Evolutionary conservation across 176 grass and related monocot genomes (phyloP), one percentile per base, ranked within the genome.

Genomic region (Pontederia paniculata): DNA sequence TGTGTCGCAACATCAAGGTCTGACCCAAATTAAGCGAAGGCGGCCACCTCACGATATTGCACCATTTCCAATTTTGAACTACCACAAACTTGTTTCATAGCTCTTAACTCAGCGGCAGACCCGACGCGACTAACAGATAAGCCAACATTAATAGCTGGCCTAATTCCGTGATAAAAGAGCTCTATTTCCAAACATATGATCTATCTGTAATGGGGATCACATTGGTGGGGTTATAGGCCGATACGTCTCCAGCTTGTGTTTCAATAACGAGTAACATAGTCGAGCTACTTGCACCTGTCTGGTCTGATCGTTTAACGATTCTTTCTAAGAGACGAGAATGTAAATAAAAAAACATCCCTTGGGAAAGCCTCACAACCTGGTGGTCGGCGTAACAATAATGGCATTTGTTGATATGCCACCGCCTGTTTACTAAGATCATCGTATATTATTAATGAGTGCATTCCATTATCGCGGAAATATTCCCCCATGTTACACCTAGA

Each of bases 311-410:
- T 48, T 62, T 62, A 62, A 9, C 3, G 12, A 17, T 17, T 62
- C 18, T 62, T 47, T 48, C 43, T 23, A 48, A 62, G 44, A 48
- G 59, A 23, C 1, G 44, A 42, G 19, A 48, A 62, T 47, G 18
- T 62, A 22, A 46, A 62, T 23, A 45, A 10, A 62, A 5, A 62
- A 62, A 21, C 58, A 57, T 57, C 22, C 54, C 54, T 1, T 16
- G 1, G 22, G 54, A 57, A 57, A 57, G 54, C 21, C 54, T 57
- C 54, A 57, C 21, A 10, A 8, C 54, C 22, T 57, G 54, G 19
- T 57, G 54, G 42, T 18, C 17, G 13, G 41, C 41, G 9, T 60
- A 60, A 60, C 17, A 60, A 60, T 60, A 45, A 60, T 45, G 58
- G 44, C 41, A 60, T 60, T 42, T 45, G 58, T 45, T 7, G 2